These are phyloP conservation scores for Mediolabrus comicus DNA, from an alignment of 108 stramenopile genomes.

Conservation along the genomic window DNA sequence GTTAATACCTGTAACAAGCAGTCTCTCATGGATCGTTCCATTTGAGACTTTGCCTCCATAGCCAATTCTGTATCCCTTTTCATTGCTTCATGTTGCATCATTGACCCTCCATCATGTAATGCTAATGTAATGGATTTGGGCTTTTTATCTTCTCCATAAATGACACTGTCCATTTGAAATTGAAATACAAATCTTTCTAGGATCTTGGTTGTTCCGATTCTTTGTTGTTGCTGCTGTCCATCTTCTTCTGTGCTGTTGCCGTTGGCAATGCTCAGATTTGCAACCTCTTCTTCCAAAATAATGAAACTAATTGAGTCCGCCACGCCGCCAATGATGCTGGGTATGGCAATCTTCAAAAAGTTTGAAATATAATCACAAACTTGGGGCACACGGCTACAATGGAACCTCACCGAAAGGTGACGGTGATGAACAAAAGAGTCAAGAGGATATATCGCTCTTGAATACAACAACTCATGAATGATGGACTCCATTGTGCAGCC, in stretches of 20 bases:
- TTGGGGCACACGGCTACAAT: slow-evolving; percentile 34
- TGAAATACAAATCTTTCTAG: slow-evolving; percentile 46
- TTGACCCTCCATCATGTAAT: slow-evolving; percentile 1
- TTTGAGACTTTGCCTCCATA: slow-evolving; percentile 9
- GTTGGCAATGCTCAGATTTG: too few relatives aligned
- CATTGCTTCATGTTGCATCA: slow-evolving; percentile 3
- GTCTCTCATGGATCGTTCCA: slow-evolving; percentile 45
- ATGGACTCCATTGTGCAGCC: slow-evolving; percentile 36
- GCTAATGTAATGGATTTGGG: neutral
- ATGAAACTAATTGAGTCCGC: slow-evolving; percentile 37
- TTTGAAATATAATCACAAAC: slow-evolving; percentile 39
- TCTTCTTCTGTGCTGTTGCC: too few relatives aligned
- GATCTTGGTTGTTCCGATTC: slow-evolving; percentile 20
- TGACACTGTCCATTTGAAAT: slow-evolving; percentile 27
- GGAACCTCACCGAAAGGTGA: slow-evolving; percentile 43
- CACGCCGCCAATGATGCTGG: slow-evolving; percentile 22
- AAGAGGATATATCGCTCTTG: slow-evolving; percentile 43
- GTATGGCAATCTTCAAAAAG: slow-evolving; percentile 44
- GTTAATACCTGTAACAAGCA: slow-evolving; percentile 28
- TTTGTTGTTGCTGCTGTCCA: neutral
- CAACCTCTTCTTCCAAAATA: slow-evolving; percentile 35
- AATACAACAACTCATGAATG: slow-evolving; percentile 47
- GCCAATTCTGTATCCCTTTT: slow-evolving; percentile 24
- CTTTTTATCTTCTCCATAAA: neutral
- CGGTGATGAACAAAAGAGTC: slow-evolving; percentile 40